phyloP scores from a whole-genome alignment of 768 basidiomycete genomes.

The Amanita pallidorosea region DNA sequence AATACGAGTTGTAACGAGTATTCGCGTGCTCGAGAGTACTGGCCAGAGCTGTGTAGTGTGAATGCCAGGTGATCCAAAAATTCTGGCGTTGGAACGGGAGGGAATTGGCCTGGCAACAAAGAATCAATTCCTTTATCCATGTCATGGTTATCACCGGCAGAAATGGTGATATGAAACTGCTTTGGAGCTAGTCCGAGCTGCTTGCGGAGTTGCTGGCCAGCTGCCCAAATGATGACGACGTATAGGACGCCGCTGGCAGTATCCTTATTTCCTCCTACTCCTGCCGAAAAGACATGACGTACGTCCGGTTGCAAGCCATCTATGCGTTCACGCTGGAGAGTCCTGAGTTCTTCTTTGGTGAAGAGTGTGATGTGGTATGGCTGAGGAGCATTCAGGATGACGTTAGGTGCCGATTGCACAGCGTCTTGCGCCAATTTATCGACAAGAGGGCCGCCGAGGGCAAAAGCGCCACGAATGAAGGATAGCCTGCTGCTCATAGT shows the following conservation, averaged over 20 bases:
- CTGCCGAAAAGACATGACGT: constrained; percentile 23
- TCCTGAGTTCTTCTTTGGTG: constrained; percentile 1
- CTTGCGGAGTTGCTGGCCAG: constrained; percentile 39
- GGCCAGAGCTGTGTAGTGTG: constrained; percentile 28
- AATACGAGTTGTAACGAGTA: constrained; percentile 22
- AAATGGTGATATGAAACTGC: constrained; percentile 46
- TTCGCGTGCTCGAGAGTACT: constrained; percentile 22
- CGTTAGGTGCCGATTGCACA: background rate
- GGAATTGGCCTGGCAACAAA: constrained; percentile 26
- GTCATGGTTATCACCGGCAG: constrained; percentile 27
- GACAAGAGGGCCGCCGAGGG: background rate
- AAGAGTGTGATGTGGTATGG: constrained; percentile 1
- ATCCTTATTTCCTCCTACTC: constrained; percentile 25
- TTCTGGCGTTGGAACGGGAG: constrained; percentile 16
- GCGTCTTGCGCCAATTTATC: background rate
- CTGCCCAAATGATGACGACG: constrained; percentile 44
- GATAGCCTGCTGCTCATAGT: background rate
- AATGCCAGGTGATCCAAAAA: constrained; percentile 37
- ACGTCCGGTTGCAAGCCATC: background rate
- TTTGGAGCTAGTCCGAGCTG: constrained; percentile 36
- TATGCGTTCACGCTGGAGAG: background rate
- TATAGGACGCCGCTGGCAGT: constrained; percentile 31
- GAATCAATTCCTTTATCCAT: constrained; percentile 38
- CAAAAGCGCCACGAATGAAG: background rate
- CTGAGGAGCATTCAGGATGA: background rate